Base-by-base conservation (phyloP, 768 basidiomycete species). In the Mycena chlorophos region DNA sequence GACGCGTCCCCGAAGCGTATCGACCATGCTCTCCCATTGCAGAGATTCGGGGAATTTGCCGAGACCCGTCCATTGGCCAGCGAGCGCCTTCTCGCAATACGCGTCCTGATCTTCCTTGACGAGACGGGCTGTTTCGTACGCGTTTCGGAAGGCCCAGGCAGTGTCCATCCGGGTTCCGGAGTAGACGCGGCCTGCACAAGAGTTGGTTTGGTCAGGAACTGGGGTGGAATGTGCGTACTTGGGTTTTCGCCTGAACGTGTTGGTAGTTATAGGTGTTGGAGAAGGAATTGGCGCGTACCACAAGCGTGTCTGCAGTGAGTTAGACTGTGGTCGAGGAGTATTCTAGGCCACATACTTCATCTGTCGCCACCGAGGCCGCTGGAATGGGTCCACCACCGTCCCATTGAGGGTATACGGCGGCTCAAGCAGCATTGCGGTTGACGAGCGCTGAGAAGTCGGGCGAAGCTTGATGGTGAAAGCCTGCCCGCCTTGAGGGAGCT, bases 391-490 rank as follows among this genome's bases (percentile, higher is more conserved):
- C 29, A 70, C 59, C 13, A 65, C 70, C 5, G 81, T 71, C 23
- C 68, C 70, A 63, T 86, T 81, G 49, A 85, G 68, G 26, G 75
- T 71, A 56, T 78, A 81, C 0, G 91, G 90, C 0, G 88, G 84
- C 48, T 94, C 91, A 16, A 93, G 73, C 3, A 89, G 75, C 73
- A 86, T 80, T 0, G 85, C 81, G 12, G 80, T 79, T 0, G 85
- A 78, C 0, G 86, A 85, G 20, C 83, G 78, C 64, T 89, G 88
- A 0, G 71, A 63, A 0, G 89, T 91, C 17, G 76, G 74, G 17
- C 91, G 78, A 3, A 88, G 67, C 66, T 92, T 93, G 67, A 92
- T 88, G 3, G 83, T 71, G 66, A 89, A 91, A 0, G 87, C 85
- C 63, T 90, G 89, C 22, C 89, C 90, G 34, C 88, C 88, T 28